Evolutionary conservation across 768 basidiomycete genomes (phyloP), one percentile per base, ranked within the genome.

Genomic region (Psilocybe sp.): DNA sequence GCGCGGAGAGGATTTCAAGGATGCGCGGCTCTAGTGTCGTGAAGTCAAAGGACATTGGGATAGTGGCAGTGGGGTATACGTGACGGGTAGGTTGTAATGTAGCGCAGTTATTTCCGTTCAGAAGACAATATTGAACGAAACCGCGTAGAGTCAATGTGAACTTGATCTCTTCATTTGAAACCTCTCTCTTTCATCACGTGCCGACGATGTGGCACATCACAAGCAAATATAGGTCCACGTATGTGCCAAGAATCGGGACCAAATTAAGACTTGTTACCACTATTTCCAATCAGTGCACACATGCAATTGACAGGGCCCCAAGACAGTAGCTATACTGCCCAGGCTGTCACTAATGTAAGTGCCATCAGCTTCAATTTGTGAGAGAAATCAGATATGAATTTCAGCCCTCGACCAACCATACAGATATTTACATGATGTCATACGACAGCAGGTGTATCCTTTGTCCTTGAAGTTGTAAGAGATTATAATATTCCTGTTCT

Each of bases 1-100:
- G 91, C 15, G 85, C 84, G 28, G 80, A 75, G 45, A 93, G 81
- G 64, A 93, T 89, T 51, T 74, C 70, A 56, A 74, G 76, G 62
- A 93, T 85, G 51, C 71, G 75, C 11, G 78, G 75, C 65, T 83
- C 79, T 56, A 90, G 75, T 50, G 74, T 67, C 52, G 64, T 59
- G 41, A 82, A 70, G 61, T 85, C 75, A 60, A 80, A 72, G 52
- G 61, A 60, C 84, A 85, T 86, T 49, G 49, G 40, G 50, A 54
- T 23, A 39, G 40, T 46, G 40, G 35, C 23, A 51, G 44, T 44
- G 47, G 44, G 53, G 53, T 57, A 52, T 56, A 58, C 53, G 58
- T 61, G 58, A 40, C 58, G 47, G 60, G 58, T 60, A 57, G 59
- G 51, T 57, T 61, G 61, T 54, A 36, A 34, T 28, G 23, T 28